Percentiles rank a stretch among this genome's conserved stretches.
Evolutionary conservation across 176 grass and related monocot species (phyloP).

Genomic region (Zoysia pacifica): DNA sequence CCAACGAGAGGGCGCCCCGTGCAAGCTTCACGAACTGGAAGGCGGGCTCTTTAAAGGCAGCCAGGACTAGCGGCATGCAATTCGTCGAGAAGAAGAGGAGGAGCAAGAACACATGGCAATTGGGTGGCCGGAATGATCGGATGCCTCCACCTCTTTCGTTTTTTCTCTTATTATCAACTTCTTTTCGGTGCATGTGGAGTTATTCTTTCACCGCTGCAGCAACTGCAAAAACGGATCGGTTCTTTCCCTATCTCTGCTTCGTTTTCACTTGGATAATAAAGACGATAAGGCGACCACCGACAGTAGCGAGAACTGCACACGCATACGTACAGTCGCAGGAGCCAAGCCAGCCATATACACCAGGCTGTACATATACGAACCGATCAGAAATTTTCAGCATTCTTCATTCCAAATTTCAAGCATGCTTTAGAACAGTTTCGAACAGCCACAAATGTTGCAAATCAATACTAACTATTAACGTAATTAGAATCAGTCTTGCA

Average conservation of each 20-base stretch:
- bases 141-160: background rate
- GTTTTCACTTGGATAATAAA: background rate
- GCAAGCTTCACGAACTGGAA: background rate
- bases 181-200: background rate
- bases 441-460: background rate
- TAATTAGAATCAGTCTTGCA: background rate
- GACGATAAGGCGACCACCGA: background rate
- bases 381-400: background rate
- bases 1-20: slow-evolving; percentile 3
- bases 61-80: background rate
- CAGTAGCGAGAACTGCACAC: background rate
- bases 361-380: background rate
- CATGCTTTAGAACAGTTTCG: no score
- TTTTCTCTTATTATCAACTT: background rate
- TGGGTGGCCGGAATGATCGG: background rate
- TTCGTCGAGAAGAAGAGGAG: slow-evolving; percentile 4
- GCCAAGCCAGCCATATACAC: background rate
- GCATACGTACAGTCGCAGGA: background rate
- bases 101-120: slow-evolving; percentile 46
- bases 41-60: slow-evolving; percentile 42
- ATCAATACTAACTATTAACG: background rate
- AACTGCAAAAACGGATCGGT: slow-evolving; percentile 5
- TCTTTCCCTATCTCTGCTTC: background rate
- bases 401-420: no score
- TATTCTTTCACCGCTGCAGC: background rate